These are phyloP conservation scores for Pelargonium cotyledonis DNA, from an alignment of 441 rosid species.

Conservation along the genomic window DNA sequence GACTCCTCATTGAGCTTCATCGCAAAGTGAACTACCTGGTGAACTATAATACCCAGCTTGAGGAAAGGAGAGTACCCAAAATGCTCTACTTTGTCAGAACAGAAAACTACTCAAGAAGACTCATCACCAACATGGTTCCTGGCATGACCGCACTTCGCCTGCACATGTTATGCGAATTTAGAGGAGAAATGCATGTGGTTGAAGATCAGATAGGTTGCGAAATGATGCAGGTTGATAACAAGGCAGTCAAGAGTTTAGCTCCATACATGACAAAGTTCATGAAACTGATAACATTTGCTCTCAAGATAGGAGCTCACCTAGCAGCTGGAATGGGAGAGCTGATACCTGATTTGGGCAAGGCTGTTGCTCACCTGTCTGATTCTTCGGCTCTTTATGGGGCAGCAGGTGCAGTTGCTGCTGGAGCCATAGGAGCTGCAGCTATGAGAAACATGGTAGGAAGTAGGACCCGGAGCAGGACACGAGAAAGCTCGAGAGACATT, in stretches of 20 bases:
- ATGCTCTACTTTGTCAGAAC: conserved; percentile 77
- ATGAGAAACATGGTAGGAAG: conserved; percentile 32
- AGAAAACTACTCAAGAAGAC: conserved; percentile 77
- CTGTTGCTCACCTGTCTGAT: conserved; percentile 61
- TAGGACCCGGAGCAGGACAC: conserved; percentile 35
- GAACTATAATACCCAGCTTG: conserved; percentile 73
- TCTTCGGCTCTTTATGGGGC: conserved; percentile 67
- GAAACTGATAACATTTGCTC: conserved; percentile 77
- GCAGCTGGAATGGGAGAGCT: conserved; percentile 87
- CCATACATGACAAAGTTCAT: conserved; percentile 84
- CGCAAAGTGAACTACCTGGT: conserved; percentile 83
- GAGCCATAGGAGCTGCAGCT: conserved; percentile 65
- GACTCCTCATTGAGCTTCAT: conserved; percentile 77
- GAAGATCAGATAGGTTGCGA: conserved; percentile 91
- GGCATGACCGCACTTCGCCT: conserved; percentile 81
- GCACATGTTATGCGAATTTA: conserved; percentile 86
- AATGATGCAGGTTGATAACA: conserved; percentile 80
- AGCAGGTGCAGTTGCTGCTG: conserved; percentile 71
- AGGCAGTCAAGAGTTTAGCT: conserved; percentile 61
- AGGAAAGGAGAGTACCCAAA: conserved; percentile 92
- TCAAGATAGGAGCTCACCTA: conserved; percentile 90
- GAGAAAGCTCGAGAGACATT: conserved; percentile 38
- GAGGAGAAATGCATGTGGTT: conserved; percentile 84
- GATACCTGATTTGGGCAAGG: conserved; percentile 91
- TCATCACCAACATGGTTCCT: conserved; percentile 64